These are phyloP conservation scores for Blastomyces gilchristii DNA, from an alignment of 2,329 filamentous ascomycete species.

Conservation along the genomic window DNA sequence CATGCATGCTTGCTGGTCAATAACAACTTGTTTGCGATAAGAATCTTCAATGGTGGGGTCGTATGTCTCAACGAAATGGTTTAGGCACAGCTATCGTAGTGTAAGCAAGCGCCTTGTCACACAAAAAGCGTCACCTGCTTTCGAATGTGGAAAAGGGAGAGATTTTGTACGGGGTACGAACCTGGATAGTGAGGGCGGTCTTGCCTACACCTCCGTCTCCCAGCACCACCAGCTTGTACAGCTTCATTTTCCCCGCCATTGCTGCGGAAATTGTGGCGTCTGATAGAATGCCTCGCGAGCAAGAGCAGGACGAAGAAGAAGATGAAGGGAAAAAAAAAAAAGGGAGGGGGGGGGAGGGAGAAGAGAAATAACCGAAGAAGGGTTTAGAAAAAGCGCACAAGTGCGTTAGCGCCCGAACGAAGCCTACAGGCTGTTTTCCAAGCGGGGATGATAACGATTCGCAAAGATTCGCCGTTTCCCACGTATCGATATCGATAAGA, in stretches of 20 bases:
- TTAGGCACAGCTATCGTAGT: conserved; percentile 69
- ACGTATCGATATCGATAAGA: conserved; percentile 1
- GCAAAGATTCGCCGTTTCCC: not conserved
- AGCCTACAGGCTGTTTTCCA: not conserved
- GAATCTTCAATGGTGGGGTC: conserved; percentile 60
- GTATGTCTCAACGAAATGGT: conserved; percentile 94
- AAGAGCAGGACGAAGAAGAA: conserved; percentile 8
- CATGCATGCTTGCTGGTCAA: conserved; percentile 88
- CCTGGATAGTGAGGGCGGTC: conserved; percentile 82
- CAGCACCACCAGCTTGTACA: conserved; percentile 88
- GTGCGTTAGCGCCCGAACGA: not conserved
- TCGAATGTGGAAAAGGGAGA: not conserved
- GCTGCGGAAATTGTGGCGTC: conserved; percentile 20
- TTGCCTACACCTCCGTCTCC: conserved; percentile 92
- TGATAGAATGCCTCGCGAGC: not conserved
- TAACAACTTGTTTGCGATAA: conserved; percentile 63
- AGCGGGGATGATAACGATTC: not conserved
- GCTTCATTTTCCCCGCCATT: conserved; percentile 87
- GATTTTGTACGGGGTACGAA: conserved; percentile 21
- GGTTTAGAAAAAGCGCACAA: not conserved
- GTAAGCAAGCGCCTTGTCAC: conserved; percentile 9
- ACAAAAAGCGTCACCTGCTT: conserved; percentile 2
- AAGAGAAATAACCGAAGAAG: not conserved
- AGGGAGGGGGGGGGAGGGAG: no score
- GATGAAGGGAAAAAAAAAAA: no score